Evolutionary conservation across 1,139 yeast species (phyloP), one percentile per base, ranked within the genome.

Genomic region (Arxiozyma slooffiae): DNA sequence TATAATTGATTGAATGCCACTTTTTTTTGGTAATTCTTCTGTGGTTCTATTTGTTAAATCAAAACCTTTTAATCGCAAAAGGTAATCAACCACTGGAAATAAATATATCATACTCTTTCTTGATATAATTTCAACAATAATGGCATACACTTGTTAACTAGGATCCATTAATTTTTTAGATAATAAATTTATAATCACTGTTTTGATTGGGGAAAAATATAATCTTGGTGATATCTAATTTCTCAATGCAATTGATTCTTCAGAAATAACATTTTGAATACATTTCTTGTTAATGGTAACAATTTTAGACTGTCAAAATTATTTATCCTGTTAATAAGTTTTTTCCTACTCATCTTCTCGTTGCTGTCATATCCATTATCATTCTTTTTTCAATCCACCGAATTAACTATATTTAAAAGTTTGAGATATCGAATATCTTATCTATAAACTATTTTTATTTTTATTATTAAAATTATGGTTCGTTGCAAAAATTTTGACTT

Each of bases 91-190:
- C 40, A 90, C 57, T 0, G 96, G 89, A 0, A 86, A 80, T 53
- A 90, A 66, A 63, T 90, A 92, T 0, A 97, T 89, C 81, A 96
- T 80, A 0, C 98, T 92, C 66, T 92, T 92, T 8, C 98, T 97
- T 0, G 95, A 84, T 0, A 97, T 98, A 0, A 98, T 92, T 64
- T 92, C 97, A 2, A 97, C 96, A 1, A 97, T 97, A 52, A 92
- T 67, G 3, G 95, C 80, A 69, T 81, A 88, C 0, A 84, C 76
- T 57, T 81, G 81, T 43, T 81, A 67, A 53, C 75, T 72, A 18
- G 67, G 66, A 34, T 68, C 71, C 67, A 58, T 62, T 57, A 67
- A 47, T 57, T 60, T 48, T 53, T 67, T 58, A 60, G 73, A 52
- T 55, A 82, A 68, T 16, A 74, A 70, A 56, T 79, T 79, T 38